phyloP scores from a whole-genome alignment of 129 eudicot species.

The Tagetes patula region DNA sequence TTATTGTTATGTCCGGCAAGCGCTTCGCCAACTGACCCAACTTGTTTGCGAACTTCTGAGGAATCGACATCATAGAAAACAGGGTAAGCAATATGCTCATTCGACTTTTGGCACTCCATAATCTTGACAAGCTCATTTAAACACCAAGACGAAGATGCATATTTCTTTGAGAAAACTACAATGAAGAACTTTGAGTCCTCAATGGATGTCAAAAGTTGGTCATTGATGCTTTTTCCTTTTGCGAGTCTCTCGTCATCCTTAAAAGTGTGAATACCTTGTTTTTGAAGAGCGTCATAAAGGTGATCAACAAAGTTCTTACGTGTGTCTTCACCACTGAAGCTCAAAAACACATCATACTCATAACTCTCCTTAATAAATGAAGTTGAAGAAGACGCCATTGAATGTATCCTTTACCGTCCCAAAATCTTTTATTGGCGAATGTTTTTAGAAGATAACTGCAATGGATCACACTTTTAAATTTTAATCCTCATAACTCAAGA shows the following conservation, averaged over 20 bases:
- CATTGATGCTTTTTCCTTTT: constrained; percentile 25
- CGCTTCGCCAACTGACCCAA: constrained; percentile 5
- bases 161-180: constrained; percentile 25
- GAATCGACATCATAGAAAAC: constrained; percentile 34
- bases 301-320: constrained; percentile 23
- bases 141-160: constrained; percentile 23
- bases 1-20: background rate
- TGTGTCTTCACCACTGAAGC: constrained; percentile 27
- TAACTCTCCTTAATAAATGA: background rate
- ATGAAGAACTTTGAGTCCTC: constrained; percentile 24
- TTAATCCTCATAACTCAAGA: background rate
- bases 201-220: constrained; percentile 25
- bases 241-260: constrained; percentile 25
- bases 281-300: constrained; percentile 12
- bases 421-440: background rate
- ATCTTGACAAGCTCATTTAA: constrained; percentile 16
- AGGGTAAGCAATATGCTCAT: constrained; percentile 19
- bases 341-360: constrained; percentile 20
- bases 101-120: constrained; percentile 17
- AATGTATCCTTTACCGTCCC: background rate
- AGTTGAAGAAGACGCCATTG: constrained; percentile 11
- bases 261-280: constrained; percentile 24
- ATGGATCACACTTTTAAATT: background rate
- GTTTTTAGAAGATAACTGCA: background rate
- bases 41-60: constrained; percentile 24